Conservation (phyloP, 2,329 filamentous ascomycete species). For the Colletotrichum filicis region DNA sequence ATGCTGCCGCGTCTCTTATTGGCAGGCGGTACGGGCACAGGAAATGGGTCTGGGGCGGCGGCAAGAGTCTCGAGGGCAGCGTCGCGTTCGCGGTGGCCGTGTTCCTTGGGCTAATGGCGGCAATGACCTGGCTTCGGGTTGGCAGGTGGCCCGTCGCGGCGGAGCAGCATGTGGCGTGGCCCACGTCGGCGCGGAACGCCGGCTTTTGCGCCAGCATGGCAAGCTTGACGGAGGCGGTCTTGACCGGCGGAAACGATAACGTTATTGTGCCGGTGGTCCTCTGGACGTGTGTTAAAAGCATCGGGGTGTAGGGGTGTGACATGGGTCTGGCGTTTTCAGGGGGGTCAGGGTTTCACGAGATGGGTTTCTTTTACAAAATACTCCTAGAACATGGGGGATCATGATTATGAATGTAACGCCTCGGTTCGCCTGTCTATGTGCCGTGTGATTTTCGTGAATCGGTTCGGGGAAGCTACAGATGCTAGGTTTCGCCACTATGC, state of each 20-base stretch:
- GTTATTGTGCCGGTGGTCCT: constrained; percentile 93
- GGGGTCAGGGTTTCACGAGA: neutral
- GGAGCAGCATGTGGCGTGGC: constrained; percentile 63
- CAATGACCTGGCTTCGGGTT: constrained; percentile 78
- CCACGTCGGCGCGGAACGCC: constrained; percentile 77
- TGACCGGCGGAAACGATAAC: constrained; percentile 98
- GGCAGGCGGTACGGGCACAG: constrained; percentile 85
- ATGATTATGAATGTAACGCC: constrained; percentile 23
- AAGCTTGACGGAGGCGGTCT: constrained; percentile 91
- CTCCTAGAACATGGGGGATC: constrained; percentile 16
- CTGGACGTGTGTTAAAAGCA: constrained; percentile 89
- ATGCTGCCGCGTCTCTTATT: constrained; percentile 91
- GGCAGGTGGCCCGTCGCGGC: constrained; percentile 83
- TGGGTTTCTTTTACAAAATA: constrained; percentile 16
- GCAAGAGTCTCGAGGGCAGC: constrained; percentile 92
- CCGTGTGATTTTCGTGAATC: neutral
- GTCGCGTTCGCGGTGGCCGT: constrained; percentile 86
- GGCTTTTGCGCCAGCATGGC: constrained; percentile 80
- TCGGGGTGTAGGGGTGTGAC: constrained; percentile 61
- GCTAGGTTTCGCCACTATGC: neutral
- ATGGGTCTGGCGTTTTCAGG: constrained; percentile 25
- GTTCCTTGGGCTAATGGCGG: constrained; percentile 75
- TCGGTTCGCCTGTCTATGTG: neutral
- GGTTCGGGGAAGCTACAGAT: no score
- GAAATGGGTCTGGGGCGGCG: constrained; percentile 97